Conservation (phyloP, 192 early-diverging fungal genomes). For the Podila epicladia region DNA sequence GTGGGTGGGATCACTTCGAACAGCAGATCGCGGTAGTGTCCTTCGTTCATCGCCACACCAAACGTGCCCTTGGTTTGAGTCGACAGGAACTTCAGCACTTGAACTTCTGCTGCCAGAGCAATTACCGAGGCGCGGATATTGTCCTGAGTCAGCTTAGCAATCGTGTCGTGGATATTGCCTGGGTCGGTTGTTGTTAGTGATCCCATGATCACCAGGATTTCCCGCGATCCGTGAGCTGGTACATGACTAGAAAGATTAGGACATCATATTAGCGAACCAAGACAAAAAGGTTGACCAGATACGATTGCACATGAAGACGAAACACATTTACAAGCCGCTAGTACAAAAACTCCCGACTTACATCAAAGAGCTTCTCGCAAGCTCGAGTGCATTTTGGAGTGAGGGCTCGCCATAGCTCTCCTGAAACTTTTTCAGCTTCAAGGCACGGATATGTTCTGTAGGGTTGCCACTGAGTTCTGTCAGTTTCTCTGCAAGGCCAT, state of each 20-base stretch:
- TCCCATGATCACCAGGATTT: constrained; percentile 88
- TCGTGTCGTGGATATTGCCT: constrained; percentile 87
- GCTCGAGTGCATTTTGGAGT: constrained; percentile 90
- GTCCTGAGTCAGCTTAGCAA: constrained; percentile 70
- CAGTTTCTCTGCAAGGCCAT: constrained; percentile 87
- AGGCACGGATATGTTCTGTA: constrained; percentile 78
- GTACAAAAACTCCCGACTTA: constrained; percentile 6
- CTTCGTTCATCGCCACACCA: constrained; percentile 85
- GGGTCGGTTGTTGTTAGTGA: constrained; percentile 96
- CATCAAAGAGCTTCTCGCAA: constrained; percentile 79
- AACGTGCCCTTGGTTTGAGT: constrained; percentile 84
- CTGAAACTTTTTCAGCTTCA: constrained; percentile 71
- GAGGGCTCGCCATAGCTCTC: constrained; percentile 89
- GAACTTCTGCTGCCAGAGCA: constrained; percentile 90
- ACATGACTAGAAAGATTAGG: constrained; percentile 64
- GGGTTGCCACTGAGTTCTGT: constrained; percentile 90
- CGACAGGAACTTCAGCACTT: constrained; percentile 79
- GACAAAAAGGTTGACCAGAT: background rate
- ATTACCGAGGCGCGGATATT: constrained; percentile 88
- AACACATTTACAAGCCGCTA: no score
- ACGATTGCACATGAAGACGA: background rate
- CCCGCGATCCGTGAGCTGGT: constrained; percentile 90
- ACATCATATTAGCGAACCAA: background rate
- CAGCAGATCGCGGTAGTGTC: constrained; percentile 83
- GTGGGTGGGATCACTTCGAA: constrained; percentile 93